Percentiles rank a stretch among this genome's conserved stretches.
These are phyloP conservation scores for Prunus dulcis DNA, from an alignment of 306 rosid species.

Conservation along the genomic window DNA sequence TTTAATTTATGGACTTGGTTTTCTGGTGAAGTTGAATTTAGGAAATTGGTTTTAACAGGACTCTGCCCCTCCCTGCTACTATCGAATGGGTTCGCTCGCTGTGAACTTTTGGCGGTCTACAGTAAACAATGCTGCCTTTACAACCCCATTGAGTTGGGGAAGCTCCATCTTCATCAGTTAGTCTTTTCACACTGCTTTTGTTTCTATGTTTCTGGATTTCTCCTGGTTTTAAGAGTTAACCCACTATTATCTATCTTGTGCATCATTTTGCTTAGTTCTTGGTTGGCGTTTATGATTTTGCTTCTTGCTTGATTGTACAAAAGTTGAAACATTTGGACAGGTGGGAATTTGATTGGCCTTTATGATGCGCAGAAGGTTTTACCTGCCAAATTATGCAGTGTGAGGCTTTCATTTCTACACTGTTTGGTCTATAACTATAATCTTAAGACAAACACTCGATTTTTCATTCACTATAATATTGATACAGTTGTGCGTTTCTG, in stretches of 20 bases:
- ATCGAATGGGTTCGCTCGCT: constrained; percentile 26
- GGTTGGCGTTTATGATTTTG: not conserved
- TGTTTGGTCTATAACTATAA: not conserved
- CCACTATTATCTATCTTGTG: not conserved
- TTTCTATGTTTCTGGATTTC: not conserved
- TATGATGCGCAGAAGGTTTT: constrained; percentile 23
- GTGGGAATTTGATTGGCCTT: constrained; percentile 28
- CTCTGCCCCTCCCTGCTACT: not conserved
- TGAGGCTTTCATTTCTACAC: constrained; percentile 22
- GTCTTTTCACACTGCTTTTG: not conserved
- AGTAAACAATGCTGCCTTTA: constrained; percentile 4
- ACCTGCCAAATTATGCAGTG: constrained; percentile 23
- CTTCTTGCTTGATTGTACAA: constrained; percentile 14
- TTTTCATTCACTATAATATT: constrained; percentile 1
- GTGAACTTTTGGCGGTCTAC: constrained; percentile 15
- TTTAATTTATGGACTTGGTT: not conserved
- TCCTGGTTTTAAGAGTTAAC: not conserved
- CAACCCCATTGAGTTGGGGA: constrained; percentile 17
- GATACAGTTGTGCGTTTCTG: constrained; percentile 6
- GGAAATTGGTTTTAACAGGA: not conserved
- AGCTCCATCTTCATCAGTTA: constrained; percentile 30
- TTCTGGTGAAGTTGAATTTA: constrained; percentile 3
- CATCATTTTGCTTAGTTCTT: not conserved
- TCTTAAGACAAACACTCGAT: not conserved
- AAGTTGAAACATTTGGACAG: constrained; percentile 26